Evolutionary conservation across 2,329 filamentous ascomycete genomes (phyloP), one percentile per base, ranked within the genome.

Genomic region (Golovinomyces cichoracearum): DNA sequence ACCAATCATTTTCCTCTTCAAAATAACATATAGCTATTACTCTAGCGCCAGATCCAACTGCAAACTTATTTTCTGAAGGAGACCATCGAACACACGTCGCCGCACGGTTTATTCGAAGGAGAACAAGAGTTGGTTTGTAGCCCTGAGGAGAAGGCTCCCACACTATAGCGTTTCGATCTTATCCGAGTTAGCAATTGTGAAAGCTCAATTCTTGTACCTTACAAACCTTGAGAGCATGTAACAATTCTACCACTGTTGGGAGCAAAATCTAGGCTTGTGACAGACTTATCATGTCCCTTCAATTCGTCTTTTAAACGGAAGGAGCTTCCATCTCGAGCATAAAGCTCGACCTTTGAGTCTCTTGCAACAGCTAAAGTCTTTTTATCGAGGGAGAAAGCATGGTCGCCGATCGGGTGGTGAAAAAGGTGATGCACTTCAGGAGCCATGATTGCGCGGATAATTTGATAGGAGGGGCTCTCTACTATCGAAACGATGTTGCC

Each of bases 1-100:
- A 98, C 90, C 90, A 98, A 69, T 98, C 86, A 65, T 98, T 94
- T 65, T 98, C 90, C 63, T 93, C 83, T 62, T 98, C 90, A 58
- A 98, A 98, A 69, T 95, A 95, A 71, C 90, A 98, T 57, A 95
- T 74, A 37, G 90, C 85, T 59, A 98, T 93, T 55, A 93, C 81
- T 54, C 90, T 79, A 57, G 93, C 90, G 53, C 90, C 90, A 25
- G 86, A 94, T 52, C 90, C 90, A 23, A 95, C 90, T 48, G 90
- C 90, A 63, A 98, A 98, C 66, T 98, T 98, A 63, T 78, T 81
- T 70, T 98, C 90, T 21, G 82, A 88, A 2, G 90, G 90, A 21
- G 85, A 92, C 90, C 90, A 98, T 59, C 90, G 83, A 47, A 94
- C 90, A 61, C 88, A 94, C 0, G 90, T 98, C 3, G 90, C 90